Base-by-base conservation (phyloP, 805 yeast genomes). In the Scheffersomyces coipomensis region DNA sequence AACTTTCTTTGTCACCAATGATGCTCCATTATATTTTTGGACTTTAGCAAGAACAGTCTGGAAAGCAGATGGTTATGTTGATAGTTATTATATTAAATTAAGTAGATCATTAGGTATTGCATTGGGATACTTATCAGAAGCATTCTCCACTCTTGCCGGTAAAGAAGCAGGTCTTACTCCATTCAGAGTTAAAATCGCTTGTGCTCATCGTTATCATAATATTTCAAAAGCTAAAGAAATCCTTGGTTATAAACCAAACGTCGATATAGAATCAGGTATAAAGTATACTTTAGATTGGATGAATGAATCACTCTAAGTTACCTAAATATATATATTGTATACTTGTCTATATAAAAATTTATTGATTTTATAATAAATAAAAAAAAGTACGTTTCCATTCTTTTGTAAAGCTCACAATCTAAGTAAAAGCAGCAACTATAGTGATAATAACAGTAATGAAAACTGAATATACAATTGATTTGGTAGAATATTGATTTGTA, bases 111-210 rank as follows among this genome's bases (percentile, higher is more conserved):
- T 88, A n/a, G 98, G 96, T 2, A 75, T 93, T 43, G 75, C 70
- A 2, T 81, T 84, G 29, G 97, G 97, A 12, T 85, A 87, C 54
- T 60, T 88, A 29, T 79, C 95, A n/a, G 86, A 85, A 51, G 77
- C 79, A 53, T 76, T 83, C 44, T 78, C 93, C 9, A 80, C 78
- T 38, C 48, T 90, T 6, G 55, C 78, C 3, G 87, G 91, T 2
- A 88, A 86, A 60, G 95, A 88, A 56, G 87, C 97, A 2, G 95
- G 95, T n/a, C 72, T 93, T 46, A 89, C 98, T 2, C 96, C 98
- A 2, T 93, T 91, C 68, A 80, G 98, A 64, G 99, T 89, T 17
- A 85, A 80, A 47, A 81, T 91, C 39, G 90, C 90, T 10, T 88
- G 97, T 64, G 98, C 98, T 16, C 79, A 78, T 45, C 83, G 99